These are phyloP conservation scores for Plantago elongata DNA, from an alignment of 257 asterid species.

Conservation along the genomic window DNA sequence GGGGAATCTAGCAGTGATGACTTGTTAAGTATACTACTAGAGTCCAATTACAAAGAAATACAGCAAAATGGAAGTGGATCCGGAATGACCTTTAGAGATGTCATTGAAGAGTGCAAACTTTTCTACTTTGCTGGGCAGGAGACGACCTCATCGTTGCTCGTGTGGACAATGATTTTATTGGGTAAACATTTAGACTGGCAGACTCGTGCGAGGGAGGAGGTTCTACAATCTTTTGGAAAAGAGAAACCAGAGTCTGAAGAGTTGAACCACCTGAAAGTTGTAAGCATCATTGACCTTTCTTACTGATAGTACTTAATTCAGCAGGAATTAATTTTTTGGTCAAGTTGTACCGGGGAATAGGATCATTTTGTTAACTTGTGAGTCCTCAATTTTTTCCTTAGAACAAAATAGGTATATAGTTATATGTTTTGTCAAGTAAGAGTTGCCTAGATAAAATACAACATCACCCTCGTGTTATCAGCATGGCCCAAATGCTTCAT, in stretches of 20 bases:
- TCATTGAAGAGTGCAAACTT: constrained; percentile 52
- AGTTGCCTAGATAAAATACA: too few species aligned
- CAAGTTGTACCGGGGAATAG: too few species aligned
- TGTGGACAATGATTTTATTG: constrained; percentile 15
- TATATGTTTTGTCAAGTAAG: too few species aligned
- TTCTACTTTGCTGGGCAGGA: constrained; percentile 30
- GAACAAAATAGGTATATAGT: too few species aligned
- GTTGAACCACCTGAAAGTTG: constrained; percentile 46
- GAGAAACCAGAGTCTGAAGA: constrained; percentile 36
- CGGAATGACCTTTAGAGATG: constrained; percentile 49
- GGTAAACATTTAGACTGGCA: constrained; percentile 50
- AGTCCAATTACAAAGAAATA: constrained; percentile 10
- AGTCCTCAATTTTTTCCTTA: too few species aligned
- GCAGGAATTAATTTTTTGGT: too few species aligned
- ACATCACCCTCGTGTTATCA: too few species aligned
- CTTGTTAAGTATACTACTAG: constrained; percentile 4
- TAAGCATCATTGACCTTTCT: constrained; percentile 20
- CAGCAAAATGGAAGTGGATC: not conserved
- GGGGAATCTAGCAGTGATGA: not conserved
- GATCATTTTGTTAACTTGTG: too few species aligned
- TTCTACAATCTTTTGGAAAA: constrained; percentile 33
- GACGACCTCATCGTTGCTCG: constrained; percentile 6
- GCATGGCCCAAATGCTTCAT: too few species aligned
- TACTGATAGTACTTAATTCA: too few species aligned
- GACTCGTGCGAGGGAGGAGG: constrained; percentile 44